Conservation (phyloP, 2,329 filamentous ascomycete genomes). For the Boeremia exigua region DNA sequence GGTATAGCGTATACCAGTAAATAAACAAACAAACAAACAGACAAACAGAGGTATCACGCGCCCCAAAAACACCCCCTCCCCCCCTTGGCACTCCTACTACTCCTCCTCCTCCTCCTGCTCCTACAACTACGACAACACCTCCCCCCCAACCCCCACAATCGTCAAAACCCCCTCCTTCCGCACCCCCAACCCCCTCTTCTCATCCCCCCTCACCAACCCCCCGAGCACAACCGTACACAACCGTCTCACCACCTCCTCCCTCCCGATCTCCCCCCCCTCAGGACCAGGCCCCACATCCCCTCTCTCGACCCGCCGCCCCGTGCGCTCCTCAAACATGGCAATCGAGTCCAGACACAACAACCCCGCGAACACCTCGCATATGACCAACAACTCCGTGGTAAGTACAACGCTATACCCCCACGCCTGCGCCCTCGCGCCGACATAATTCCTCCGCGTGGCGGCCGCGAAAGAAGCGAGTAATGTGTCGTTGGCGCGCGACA, state of each 20-base stretch:
- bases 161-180: constrained; percentile 18
- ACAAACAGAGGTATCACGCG: no score
- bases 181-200: constrained; percentile 37
- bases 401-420: no score
- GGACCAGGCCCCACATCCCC: constrained; percentile 37
- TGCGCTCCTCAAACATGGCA: constrained; percentile 33
- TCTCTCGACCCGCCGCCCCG: constrained; percentile 34
- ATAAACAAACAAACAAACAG: no score
- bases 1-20: no score
- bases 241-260: constrained; percentile 36
- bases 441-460: constrained; percentile 27
- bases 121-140: no score
- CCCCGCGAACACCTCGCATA: constrained; percentile 44
- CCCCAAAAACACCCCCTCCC: no score
- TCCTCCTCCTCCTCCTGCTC: no score
- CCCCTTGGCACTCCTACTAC: no score
- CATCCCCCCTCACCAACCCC: constrained; percentile 42
- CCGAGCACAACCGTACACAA: constrained; percentile 45
- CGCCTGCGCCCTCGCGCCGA: constrained; percentile 44
- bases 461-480: constrained; percentile 37
- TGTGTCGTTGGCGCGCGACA: constrained; percentile 36
- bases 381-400: no score
- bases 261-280: constrained; percentile 30
- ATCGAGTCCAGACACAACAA: constrained; percentile 36
- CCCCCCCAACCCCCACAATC: constrained; percentile 17